These are phyloP conservation scores for Pythium angustatum DNA, from an alignment of 352 stramenopile species.

Conservation along the genomic window DNA sequence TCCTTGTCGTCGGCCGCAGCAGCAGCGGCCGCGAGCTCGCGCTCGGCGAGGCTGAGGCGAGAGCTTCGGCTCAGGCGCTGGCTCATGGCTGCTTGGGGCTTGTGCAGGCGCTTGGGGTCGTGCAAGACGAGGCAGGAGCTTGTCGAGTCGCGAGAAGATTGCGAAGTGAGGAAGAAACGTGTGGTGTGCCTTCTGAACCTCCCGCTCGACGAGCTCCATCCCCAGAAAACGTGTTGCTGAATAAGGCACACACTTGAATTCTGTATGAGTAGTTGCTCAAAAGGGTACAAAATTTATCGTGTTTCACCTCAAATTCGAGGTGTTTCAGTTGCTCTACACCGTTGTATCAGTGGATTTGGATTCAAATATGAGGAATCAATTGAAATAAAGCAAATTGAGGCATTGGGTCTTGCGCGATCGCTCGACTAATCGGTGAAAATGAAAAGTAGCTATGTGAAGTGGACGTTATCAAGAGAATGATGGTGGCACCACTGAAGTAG, in stretches of 20 bases:
- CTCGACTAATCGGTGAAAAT: constrained; percentile 21
- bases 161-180: constrained; percentile 5
- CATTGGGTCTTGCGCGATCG: neutral
- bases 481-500: constrained; percentile 3
- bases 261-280: constrained; percentile 5
- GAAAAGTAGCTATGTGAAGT: constrained; percentile 27
- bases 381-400: constrained; percentile 7
- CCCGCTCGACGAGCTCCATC: no score
- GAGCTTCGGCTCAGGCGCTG: constrained; percentile 21
- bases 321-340: neutral
- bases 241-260: neutral
- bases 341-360: neutral
- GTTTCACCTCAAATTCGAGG: constrained; percentile 14
- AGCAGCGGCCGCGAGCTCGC: constrained; percentile 9
- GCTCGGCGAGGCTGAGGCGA: constrained; percentile 22
- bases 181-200: no score
- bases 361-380: neutral
- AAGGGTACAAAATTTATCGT: constrained; percentile 5
- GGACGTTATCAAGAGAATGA: constrained; percentile 21
- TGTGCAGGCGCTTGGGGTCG: neutral
- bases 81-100: constrained; percentile 11
- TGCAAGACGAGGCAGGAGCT: neutral
- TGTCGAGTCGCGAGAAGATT: constrained; percentile 3
- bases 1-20: constrained; percentile 1
- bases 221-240: neutral